Evolutionary conservation across 1,284 basidiomycete species (phyloP).

Genomic region (Wallemia ichthyophaga): DNA sequence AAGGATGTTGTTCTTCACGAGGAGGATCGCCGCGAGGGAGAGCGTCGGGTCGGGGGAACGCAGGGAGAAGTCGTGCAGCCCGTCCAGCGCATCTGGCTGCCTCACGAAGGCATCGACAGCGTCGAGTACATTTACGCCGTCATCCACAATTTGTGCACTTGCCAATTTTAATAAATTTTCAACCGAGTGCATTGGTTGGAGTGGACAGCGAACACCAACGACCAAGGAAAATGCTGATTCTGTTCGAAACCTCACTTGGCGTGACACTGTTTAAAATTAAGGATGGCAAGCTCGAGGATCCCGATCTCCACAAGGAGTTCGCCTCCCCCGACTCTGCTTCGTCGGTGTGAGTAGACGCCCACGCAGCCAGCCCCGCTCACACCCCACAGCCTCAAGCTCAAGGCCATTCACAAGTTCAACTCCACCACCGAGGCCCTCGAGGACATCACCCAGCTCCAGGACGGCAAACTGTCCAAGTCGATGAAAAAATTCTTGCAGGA

Average conservation of each 20-base stretch:
- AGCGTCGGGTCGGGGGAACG: neutral
- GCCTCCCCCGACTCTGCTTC: neutral
- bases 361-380: neutral
- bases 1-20: neutral
- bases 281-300: neutral
- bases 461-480: conserved; percentile 70
- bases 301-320: neutral
- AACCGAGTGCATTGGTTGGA: neutral
- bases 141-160: neutral
- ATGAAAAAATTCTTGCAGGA: conserved; percentile 79
- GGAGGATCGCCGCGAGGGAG: neutral
- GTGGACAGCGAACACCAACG: neutral
- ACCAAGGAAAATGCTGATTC: neutral
- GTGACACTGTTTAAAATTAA: neutral
- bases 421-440: conserved; percentile 97
- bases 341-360: neutral
- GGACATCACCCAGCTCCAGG: conserved; percentile 73
- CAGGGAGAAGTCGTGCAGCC: neutral
- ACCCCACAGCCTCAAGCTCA: conserved; percentile 45
- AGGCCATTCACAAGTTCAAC: conserved; percentile 82
- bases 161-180: neutral
- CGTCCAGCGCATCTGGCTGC: neutral
- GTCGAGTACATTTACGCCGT: no score
- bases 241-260: neutral
- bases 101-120: no score